Conservation (phyloP, 768 basidiomycete genomes). For the Trichaptum fuscoviolaceum region DNA sequence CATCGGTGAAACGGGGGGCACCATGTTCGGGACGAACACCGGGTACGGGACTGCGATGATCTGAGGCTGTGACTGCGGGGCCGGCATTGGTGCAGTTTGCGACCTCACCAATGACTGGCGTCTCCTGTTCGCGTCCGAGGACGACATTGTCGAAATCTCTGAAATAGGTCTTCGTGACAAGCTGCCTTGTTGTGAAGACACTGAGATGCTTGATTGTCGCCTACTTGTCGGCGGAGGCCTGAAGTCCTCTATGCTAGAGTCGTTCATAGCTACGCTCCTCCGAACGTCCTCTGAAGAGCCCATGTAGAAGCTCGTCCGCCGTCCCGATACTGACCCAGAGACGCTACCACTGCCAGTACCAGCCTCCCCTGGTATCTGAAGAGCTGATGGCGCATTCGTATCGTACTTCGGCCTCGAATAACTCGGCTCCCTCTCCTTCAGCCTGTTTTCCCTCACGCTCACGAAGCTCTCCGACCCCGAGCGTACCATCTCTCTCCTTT, state of each 20-base stretch:
- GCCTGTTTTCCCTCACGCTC: background rate
- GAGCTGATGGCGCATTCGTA: conserved; percentile 26
- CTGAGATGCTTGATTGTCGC: background rate
- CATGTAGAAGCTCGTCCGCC: background rate
- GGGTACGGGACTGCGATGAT: background rate
- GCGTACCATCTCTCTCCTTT: conserved; percentile 54
- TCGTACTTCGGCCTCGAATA: background rate
- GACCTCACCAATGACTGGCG: background rate
- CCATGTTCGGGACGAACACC: conserved; percentile 1
- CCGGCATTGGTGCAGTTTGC: conserved; percentile 3
- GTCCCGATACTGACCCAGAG: conserved; percentile 20
- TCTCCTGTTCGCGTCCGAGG: background rate
- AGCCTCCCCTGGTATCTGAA: conserved; percentile 13
- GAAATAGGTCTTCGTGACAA: conserved; percentile 19
- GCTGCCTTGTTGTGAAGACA: conserved; percentile 1
- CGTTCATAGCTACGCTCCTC: conserved; percentile 19
- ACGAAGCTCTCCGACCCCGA: conserved; percentile 27
- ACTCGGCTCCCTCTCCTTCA: background rate
- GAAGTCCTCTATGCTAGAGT: background rate
- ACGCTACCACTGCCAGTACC: conserved; percentile 33
- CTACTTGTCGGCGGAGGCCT: background rate
- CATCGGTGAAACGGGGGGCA: conserved; percentile 34
- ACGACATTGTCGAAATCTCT: background rate
- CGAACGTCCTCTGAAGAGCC: conserved; percentile 45
- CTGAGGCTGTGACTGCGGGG: conserved; percentile 9